These are phyloP conservation scores for Penicillium bovifimosum DNA, from an alignment of 495 filamentous ascomycete species.

Conservation along the genomic window DNA sequence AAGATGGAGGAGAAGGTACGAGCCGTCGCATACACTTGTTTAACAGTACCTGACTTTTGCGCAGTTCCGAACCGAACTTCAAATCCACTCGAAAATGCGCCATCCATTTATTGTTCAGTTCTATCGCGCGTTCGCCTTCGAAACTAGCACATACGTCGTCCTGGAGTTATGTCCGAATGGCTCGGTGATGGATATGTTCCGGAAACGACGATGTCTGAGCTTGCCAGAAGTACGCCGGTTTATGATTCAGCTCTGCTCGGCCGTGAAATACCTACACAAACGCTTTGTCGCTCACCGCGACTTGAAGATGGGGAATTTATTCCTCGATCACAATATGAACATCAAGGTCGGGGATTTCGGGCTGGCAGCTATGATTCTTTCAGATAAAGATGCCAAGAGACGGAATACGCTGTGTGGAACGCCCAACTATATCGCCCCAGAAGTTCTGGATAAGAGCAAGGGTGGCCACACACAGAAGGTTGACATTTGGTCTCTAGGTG, in stretches of 20 bases:
- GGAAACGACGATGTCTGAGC: slow-evolving; percentile 76
- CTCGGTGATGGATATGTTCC: slow-evolving; percentile 98
- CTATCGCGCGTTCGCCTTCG: slow-evolving; percentile 86
- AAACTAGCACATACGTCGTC: slow-evolving; percentile 84
- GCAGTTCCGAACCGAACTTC: slow-evolving; percentile 94
- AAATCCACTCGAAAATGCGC: slow-evolving; percentile 95
- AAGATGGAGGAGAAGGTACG: slow-evolving; percentile 84
- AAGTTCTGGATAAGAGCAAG: slow-evolving; percentile 72
- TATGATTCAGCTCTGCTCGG: slow-evolving; percentile 88
- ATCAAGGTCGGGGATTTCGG: slow-evolving; percentile 98
- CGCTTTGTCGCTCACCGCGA: slow-evolving; percentile 95
- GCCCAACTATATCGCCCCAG: slow-evolving; percentile 96
- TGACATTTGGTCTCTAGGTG: slow-evolving; percentile 94
- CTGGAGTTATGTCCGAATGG: slow-evolving; percentile 93
- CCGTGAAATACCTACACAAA: slow-evolving; percentile 94
- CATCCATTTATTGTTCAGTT: slow-evolving; percentile 94
- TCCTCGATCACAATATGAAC: slow-evolving; percentile 94
- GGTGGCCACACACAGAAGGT: slow-evolving; percentile 89
- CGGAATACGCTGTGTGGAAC: slow-evolving; percentile 94
- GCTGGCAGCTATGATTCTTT: slow-evolving; percentile 84
- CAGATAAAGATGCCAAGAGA: slow-evolving; percentile 74
- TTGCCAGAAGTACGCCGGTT: slow-evolving; percentile 89
- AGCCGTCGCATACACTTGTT: neutral
- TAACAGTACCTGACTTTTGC: slow-evolving; percentile 22
- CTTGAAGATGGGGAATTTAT: slow-evolving; percentile 96